Conservation (phyloP, 208 protist species). For the Wallacemonas rigidus region DNA sequence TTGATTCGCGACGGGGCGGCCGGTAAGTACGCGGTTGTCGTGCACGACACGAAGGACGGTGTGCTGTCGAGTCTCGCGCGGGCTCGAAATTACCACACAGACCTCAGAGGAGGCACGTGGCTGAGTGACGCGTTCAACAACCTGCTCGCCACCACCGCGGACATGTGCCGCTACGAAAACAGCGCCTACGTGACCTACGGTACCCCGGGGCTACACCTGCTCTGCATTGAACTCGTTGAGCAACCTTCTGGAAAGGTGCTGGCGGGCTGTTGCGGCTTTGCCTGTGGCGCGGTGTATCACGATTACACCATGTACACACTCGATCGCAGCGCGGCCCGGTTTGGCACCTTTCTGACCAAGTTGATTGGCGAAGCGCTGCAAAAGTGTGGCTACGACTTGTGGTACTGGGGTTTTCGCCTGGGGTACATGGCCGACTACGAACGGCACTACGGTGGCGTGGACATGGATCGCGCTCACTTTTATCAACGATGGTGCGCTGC, state of each 20-base stretch:
- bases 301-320: constrained; percentile 85
- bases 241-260: constrained; percentile 30
- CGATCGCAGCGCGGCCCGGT: constrained; percentile 23
- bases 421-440: constrained; percentile 73
- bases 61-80: constrained; percentile 36
- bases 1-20: constrained; percentile 27
- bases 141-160: constrained; percentile 13
- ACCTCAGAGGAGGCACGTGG: constrained; percentile 37
- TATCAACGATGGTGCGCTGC: constrained; percentile 42
- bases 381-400: constrained; percentile 71
- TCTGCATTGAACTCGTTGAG: constrained; percentile 59
- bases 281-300: constrained; percentile 63
- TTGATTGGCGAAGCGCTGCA: constrained; percentile 74
- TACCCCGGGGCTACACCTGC: constrained; percentile 24
- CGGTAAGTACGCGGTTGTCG: constrained; percentile 40
- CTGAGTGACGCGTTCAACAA: constrained; percentile 23
- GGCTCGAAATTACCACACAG: constrained; percentile 48
- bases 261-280: constrained; percentile 67
- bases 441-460: constrained; percentile 44
- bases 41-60: constrained; percentile 35
- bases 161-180: constrained; percentile 8
- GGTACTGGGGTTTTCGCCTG: constrained; percentile 76
- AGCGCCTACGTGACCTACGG: neutral
- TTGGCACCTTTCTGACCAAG: constrained; percentile 67
- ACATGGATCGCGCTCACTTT: constrained; percentile 42